Evolutionary conservation across 345 rosid genomes (phyloP), one percentile per base, ranked within the genome.

Genomic region (Lenwebbia sp.): DNA sequence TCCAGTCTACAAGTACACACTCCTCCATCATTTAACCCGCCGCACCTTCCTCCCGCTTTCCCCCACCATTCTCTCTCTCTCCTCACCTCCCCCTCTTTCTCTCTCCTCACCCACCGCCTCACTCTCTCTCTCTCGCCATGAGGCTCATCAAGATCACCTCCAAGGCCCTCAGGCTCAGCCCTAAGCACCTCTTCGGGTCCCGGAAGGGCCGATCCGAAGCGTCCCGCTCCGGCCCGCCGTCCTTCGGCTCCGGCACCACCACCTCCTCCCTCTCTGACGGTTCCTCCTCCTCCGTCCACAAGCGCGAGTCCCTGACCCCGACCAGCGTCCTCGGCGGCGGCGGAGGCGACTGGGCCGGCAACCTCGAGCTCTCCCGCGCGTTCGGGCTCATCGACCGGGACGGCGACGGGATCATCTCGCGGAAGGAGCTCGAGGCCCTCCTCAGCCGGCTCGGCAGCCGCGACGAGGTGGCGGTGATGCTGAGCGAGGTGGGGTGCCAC

Each of bases 391-490:
- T 93, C 65, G 96, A 93, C 85, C 87, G 90, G 0, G 95, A 95
- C 17, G 89, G 92, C 40, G 95, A 94, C 75, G 98, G 95, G 6
- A 28, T 92, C 1, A 88, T 97, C 5, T 91, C 95, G 2, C 90
- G 91, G 28, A 82, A 33, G 83, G 94, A 96, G 88, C 93, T 97
- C 3, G 98, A 93, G 84, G 90, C 94, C 41, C 87, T 97, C 4
- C 91, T 97, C 25, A 40, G 65, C 56, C 41, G 84, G 44, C 84
- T 83, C 28, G 96, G 23, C 47, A 62, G 89, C 78, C 86, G 57
- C 13, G 96, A 92, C 82, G 99, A 97, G 88, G 90, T 96, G 13
- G 84, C 90, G 2, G 33, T 91, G 74, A 93, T 97, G 95, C 85
- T 96, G 23, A 86, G 89, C 82, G 95, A 96, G 89, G 88, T 94